phyloP scores from a whole-genome alignment of 2,329 filamentous ascomycete species.

The Phaeoacremonium minimum region DNA sequence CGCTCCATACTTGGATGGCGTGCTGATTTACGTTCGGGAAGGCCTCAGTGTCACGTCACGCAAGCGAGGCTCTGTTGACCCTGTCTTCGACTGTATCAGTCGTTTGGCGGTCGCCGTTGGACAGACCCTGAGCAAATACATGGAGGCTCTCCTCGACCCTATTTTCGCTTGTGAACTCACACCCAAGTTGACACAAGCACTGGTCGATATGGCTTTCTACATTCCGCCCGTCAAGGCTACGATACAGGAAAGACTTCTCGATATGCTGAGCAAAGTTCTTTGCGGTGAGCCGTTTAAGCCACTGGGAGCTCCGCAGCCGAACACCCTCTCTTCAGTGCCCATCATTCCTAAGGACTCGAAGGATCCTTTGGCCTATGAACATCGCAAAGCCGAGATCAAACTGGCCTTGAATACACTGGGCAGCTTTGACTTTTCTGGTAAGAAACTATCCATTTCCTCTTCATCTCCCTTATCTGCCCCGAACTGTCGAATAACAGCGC shows the following conservation, averaged over 20 bases:
- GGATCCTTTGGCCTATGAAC: constrained; percentile 76
- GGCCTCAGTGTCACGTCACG: constrained; percentile 77
- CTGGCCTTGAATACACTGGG: constrained; percentile 90
- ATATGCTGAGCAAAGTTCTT: constrained; percentile 91
- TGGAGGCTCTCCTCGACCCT: constrained; percentile 90
- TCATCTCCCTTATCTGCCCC: no score
- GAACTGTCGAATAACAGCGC: constrained; percentile 1
- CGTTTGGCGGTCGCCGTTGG: constrained; percentile 92
- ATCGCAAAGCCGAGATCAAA: constrained; percentile 81
- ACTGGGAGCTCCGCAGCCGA: constrained; percentile 79
- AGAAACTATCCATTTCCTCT: no score
- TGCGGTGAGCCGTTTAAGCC: constrained; percentile 91
- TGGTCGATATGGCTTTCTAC: constrained; percentile 98
- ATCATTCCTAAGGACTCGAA: constrained; percentile 85
- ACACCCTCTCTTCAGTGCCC: constrained; percentile 75
- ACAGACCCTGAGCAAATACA: constrained; percentile 96
- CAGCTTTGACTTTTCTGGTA: constrained; percentile 88
- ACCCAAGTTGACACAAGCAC: constrained; percentile 86
- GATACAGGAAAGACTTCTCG: constrained; percentile 89
- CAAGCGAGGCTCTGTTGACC: constrained; percentile 61
- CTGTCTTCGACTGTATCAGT: constrained; percentile 97
- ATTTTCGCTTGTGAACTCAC: constrained; percentile 97
- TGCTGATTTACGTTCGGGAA: constrained; percentile 89
- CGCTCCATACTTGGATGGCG: constrained; percentile 89
- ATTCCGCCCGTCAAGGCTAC: constrained; percentile 90